Conservation (phyloP, 352 stramenopile species). For the Aphanomyces stellatus region DNA sequence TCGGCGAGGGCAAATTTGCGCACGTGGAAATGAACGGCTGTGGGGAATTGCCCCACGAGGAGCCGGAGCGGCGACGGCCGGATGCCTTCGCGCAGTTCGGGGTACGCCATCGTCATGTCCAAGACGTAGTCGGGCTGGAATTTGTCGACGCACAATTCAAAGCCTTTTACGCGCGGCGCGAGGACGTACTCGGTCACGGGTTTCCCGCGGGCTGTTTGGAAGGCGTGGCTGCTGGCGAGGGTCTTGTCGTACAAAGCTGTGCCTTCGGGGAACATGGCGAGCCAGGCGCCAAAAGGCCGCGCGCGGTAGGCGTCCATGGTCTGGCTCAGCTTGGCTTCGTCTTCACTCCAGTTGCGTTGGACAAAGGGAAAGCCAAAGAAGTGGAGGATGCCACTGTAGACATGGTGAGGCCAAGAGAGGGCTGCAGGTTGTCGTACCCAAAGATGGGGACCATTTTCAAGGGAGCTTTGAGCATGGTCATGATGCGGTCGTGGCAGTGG, state of each 20-base stretch:
- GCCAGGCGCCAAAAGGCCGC: slow-evolving; percentile 36
- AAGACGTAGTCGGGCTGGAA: slow-evolving; percentile 58
- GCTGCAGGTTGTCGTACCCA: slow-evolving; percentile 21
- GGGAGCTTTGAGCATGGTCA: slow-evolving; percentile 69
- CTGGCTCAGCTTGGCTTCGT: slow-evolving; percentile 39
- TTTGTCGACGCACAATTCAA: slow-evolving; percentile 55
- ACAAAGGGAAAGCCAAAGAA: slow-evolving; percentile 67
- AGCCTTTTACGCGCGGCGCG: slow-evolving; percentile 52
- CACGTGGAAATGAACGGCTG: slow-evolving; percentile 65
- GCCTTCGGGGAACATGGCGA: slow-evolving; percentile 75
- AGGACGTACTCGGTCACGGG: slow-evolving; percentile 57
- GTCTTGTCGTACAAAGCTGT: slow-evolving; percentile 64
- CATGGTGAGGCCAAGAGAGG: background rate
- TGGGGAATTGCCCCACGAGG: slow-evolving; percentile 49
- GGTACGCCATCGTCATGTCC: slow-evolving; percentile 69
- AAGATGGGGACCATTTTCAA: slow-evolving; percentile 51
- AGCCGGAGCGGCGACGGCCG: slow-evolving; percentile 63
- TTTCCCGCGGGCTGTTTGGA: slow-evolving; percentile 36
- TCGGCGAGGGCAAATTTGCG: slow-evolving; percentile 40
- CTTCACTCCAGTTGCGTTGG: slow-evolving; percentile 58
- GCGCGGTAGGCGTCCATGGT: slow-evolving; percentile 49
- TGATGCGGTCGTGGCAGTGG: slow-evolving; percentile 54
- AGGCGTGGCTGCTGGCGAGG: slow-evolving; percentile 50
- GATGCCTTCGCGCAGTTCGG: slow-evolving; percentile 55
- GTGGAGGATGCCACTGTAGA: slow-evolving; percentile 41